Percentiles rank a stretch among this genome's conserved stretches.
These are phyloP conservation scores for Trypanosoma platydactyli DNA, from an alignment of 208 protist species.

Conservation along the genomic window DNA sequence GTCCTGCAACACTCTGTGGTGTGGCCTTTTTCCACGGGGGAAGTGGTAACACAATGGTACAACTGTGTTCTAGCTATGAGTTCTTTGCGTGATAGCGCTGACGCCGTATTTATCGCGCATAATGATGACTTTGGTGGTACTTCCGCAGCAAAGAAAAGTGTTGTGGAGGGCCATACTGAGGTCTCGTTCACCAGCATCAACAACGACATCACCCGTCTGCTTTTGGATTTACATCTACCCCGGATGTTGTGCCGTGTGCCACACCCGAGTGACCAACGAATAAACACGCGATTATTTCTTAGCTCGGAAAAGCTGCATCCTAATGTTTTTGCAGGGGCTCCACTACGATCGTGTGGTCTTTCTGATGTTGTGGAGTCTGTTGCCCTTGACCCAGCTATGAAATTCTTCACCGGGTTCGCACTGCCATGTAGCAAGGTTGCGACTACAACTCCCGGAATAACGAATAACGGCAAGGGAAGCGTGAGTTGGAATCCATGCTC, in stretches of 20 bases:
- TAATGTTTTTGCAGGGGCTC: constrained; percentile 9
- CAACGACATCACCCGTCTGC: constrained; percentile 41
- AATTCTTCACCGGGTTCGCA: constrained; percentile 64
- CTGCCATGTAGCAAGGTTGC: constrained; percentile 15
- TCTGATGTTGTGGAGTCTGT: constrained; percentile 63
- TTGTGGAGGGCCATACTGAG: not conserved
- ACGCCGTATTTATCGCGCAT: constrained; percentile 61
- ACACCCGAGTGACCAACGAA: not conserved
- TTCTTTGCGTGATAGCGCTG: constrained; percentile 55
- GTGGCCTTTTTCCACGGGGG: constrained; percentile 77
- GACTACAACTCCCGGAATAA: not conserved
- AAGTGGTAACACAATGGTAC: constrained; percentile 89
- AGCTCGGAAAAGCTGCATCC: not conserved
- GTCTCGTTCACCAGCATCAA: constrained; percentile 30
- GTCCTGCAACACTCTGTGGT: constrained; percentile 68
- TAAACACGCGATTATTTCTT: not conserved
- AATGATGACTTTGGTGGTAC: constrained; percentile 60
- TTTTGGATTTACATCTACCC: constrained; percentile 62
- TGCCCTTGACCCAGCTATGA: constrained; percentile 58
- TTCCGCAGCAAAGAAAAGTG: not conserved
- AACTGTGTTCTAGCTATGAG: constrained; percentile 73
- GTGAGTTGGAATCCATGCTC: not conserved
- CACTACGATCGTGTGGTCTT: constrained; percentile 28
- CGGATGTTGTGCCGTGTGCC: constrained; percentile 49
- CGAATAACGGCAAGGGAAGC: not conserved